Conservation (phyloP, 2,329 filamentous ascomycete species). For the Ascochyta viciae-villosae region DNA sequence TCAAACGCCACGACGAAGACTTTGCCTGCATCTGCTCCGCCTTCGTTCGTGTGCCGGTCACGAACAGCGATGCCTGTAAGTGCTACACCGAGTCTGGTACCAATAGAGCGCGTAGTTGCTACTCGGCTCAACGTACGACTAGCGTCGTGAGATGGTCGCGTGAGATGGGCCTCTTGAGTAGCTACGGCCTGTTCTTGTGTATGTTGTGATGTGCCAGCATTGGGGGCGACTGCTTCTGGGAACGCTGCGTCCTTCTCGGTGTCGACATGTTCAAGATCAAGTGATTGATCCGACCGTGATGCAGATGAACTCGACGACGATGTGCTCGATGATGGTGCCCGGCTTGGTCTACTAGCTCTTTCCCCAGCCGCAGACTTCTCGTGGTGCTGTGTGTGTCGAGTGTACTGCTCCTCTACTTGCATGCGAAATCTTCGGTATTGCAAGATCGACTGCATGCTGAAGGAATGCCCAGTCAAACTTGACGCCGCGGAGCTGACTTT, state of each 20-base stretch:
- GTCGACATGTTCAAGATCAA: background rate
- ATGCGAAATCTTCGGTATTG: slow-evolving; percentile 32
- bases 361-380: slow-evolving; percentile 1
- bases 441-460: slow-evolving; percentile 35
- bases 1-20: slow-evolving; percentile 51
- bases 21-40: slow-evolving; percentile 40
- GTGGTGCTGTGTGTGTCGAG: slow-evolving; percentile 5
- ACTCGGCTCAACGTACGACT: background rate
- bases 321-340: background rate
- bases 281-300: background rate
- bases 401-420: slow-evolving; percentile 19
- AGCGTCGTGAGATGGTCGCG: background rate
- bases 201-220: background rate
- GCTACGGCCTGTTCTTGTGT: slow-evolving; percentile 1
- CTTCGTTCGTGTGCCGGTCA: slow-evolving; percentile 43
- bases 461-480: background rate
- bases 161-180: background rate
- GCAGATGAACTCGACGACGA: background rate
- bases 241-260: background rate
- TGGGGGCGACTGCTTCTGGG: background rate
- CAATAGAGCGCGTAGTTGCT: slow-evolving; percentile 38
- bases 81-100: slow-evolving; percentile 42
- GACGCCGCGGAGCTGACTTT: background rate
- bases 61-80: slow-evolving; percentile 50
- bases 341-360: background rate